phyloP scores from a whole-genome alignment of 139 green algal species.

The Chlorella sp. region DNA sequence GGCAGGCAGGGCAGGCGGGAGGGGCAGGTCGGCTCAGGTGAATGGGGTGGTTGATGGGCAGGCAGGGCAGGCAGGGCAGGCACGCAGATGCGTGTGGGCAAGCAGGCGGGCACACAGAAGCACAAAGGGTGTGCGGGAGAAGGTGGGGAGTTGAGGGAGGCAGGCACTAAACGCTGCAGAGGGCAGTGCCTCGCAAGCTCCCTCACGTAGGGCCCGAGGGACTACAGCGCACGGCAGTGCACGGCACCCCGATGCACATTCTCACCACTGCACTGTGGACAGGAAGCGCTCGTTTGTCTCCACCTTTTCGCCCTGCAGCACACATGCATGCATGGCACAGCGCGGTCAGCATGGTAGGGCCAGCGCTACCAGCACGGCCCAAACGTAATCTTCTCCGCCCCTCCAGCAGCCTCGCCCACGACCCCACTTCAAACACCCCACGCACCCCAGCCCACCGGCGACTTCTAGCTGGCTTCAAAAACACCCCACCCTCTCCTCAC shows the following conservation, averaged over 20 bases:
- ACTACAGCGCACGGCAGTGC: not conserved
- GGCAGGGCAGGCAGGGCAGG: not conserved
- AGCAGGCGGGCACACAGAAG: not conserved
- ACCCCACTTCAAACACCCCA: too few relatives aligned
- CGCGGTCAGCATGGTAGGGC: not conserved
- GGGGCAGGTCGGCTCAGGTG: too few relatives aligned
- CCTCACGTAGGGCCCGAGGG: not conserved
- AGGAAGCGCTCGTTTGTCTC: slow-evolving; percentile 32
- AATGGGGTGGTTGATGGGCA: not conserved
- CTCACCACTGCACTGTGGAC: slow-evolving; percentile 7
- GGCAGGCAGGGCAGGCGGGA: not conserved
- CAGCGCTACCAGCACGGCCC: not conserved
- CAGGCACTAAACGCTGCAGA: not conserved
- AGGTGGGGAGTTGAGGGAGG: too few relatives aligned
- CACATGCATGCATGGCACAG: not conserved
- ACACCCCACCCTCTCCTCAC: too few relatives aligned
- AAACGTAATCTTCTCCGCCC: too few relatives aligned
- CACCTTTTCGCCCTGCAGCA: slow-evolving; percentile 7
- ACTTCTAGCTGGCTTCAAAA: too few relatives aligned
- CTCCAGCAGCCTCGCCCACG: too few relatives aligned
- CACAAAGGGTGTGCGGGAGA: not conserved
- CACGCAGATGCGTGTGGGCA: not conserved
- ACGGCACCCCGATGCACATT: not conserved
- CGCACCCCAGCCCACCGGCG: too few relatives aligned
- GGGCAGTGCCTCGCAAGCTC: not conserved